phyloP scores from a whole-genome alignment of 2,329 filamentous ascomycete species.

The Fusarium foetens region DNA sequence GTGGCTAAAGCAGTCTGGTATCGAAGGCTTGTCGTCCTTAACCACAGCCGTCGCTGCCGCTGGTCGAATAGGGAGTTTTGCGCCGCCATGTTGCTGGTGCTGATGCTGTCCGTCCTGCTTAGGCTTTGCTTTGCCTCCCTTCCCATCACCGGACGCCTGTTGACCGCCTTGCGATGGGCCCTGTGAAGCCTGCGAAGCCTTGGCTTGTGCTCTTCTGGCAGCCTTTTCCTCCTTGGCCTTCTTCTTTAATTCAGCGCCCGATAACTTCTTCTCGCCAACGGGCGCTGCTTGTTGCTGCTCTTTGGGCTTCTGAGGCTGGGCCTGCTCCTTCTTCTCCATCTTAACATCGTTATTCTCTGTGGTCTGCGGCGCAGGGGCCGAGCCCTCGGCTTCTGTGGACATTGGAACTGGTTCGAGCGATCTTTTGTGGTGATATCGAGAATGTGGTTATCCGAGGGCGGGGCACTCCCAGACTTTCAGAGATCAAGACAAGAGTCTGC shows the following conservation, averaged over 20 bases:
- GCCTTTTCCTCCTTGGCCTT: conserved; percentile 92
- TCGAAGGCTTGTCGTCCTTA: conserved; percentile 67
- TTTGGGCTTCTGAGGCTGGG: conserved; percentile 41
- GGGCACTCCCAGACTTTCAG: conserved; percentile 28
- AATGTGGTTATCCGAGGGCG: conserved; percentile 34
- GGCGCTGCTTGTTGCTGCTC: conserved; percentile 35
- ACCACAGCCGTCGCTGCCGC: conserved; percentile 50
- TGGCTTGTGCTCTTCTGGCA: conserved; percentile 79
- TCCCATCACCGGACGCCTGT: conserved; percentile 54
- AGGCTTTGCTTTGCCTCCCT: conserved; percentile 58
- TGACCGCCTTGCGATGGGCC: conserved; percentile 51
- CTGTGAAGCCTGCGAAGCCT: conserved; percentile 61
- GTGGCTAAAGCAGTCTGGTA: conserved; percentile 82
- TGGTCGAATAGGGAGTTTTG: conserved; percentile 49
- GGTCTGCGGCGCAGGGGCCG: conserved; percentile 43
- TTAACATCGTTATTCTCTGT: conserved; percentile 44
- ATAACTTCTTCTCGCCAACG: conserved; percentile 66
- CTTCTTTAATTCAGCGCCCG: conserved; percentile 86
- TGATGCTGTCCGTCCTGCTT: conserved; percentile 57
- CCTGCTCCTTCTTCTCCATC: conserved; percentile 40
- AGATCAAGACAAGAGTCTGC: conserved; percentile 15
- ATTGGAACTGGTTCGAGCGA: conserved; percentile 36
- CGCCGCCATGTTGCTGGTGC: conserved; percentile 44
- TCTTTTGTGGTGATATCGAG: conserved; percentile 19
- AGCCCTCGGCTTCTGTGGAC: conserved; percentile 48